Evolutionary conservation across 2,329 filamentous ascomycete species (phyloP).

Genomic region (Phaeoacremonium minimum): DNA sequence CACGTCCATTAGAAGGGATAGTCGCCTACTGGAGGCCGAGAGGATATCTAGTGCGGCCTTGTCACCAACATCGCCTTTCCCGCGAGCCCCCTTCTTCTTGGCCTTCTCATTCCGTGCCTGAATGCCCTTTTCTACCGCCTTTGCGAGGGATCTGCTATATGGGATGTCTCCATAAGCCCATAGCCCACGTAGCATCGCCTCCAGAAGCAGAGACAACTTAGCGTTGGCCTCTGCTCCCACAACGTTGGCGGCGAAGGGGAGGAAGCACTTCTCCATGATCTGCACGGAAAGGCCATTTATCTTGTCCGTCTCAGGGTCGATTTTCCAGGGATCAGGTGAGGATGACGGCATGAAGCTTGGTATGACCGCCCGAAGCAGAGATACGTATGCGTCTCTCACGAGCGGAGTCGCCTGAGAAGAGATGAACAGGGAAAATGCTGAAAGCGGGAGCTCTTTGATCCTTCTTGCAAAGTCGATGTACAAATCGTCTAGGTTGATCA

Average conservation of each 20-base stretch:
- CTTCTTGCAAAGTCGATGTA: conserved; percentile 55
- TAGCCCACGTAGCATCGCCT: conserved; percentile 56
- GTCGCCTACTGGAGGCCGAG: conserved; percentile 5
- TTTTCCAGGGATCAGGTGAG: conserved; percentile 34
- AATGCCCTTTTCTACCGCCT: conserved; percentile 41
- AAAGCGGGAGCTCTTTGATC: conserved; percentile 53
- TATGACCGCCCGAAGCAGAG: conserved; percentile 38
- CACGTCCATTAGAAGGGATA: conserved; percentile 21
- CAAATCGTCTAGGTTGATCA: conserved; percentile 43
- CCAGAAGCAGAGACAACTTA: conserved; percentile 65
- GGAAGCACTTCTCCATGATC: conserved; percentile 55
- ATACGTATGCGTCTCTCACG: conserved; percentile 31
- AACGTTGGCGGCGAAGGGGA: conserved; percentile 61
- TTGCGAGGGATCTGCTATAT: conserved; percentile 29
- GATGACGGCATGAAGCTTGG: conserved; percentile 38
- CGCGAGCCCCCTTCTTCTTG: conserved; percentile 28
- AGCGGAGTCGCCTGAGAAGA: conserved; percentile 29
- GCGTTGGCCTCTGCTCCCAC: conserved; percentile 65
- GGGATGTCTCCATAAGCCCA: conserved; percentile 28
- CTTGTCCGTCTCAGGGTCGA: conserved; percentile 29
- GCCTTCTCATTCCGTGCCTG: conserved; percentile 42
- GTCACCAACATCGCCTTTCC: conserved; percentile 13
- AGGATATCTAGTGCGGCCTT: conserved; percentile 7
- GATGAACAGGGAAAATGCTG: conserved; percentile 53
- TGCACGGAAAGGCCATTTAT: conserved; percentile 32